Conservation (phyloP, 1,284 basidiomycete genomes). For the Hypsizygus ulmarius region DNA sequence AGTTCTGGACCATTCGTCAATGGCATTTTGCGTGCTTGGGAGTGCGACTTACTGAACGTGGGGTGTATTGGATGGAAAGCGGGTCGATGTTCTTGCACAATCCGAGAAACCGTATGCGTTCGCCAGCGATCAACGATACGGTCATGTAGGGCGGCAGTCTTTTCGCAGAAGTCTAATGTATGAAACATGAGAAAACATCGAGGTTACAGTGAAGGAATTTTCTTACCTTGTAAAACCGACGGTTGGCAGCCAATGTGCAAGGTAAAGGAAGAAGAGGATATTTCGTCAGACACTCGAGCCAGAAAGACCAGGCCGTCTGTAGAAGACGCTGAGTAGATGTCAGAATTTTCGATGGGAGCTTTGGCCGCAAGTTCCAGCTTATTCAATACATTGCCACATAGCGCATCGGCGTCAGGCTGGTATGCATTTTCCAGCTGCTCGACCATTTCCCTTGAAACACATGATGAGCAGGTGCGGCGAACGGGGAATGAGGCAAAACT, state of each 20-base stretch:
- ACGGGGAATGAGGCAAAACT: not conserved
- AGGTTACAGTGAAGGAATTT: not conserved
- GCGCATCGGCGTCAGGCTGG: slow-evolving; percentile 44
- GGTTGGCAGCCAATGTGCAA: slow-evolving; percentile 41
- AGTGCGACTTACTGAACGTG: slow-evolving; percentile 3
- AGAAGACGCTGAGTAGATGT: slow-evolving; percentile 7
- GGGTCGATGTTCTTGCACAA: slow-evolving; percentile 28
- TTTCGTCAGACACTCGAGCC: slow-evolving; percentile 22
- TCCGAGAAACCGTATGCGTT: slow-evolving; percentile 34
- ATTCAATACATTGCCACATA: slow-evolving; percentile 40
- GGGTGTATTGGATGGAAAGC: slow-evolving; percentile 17
- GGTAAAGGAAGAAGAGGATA: slow-evolving; percentile 40
- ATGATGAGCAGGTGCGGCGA: slow-evolving; percentile 6
- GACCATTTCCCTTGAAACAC: slow-evolving; percentile 34
- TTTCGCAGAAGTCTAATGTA: slow-evolving; percentile 43
- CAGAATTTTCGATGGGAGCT: slow-evolving; percentile 25
- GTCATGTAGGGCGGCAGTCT: slow-evolving; percentile 38
- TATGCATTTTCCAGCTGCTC: slow-evolving; percentile 41
- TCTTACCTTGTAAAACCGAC: slow-evolving; percentile 37
- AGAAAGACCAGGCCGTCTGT: slow-evolving; percentile 25
- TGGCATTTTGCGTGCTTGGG: no score
- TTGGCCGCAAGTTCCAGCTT: slow-evolving; percentile 36
- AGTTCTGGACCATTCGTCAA: slow-evolving; percentile 7
- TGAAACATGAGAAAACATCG: slow-evolving; percentile 4
- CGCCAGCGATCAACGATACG: slow-evolving; percentile 51